phyloP scores from a whole-genome alignment of 345 rosid genomes.

The Syzygium jambos region DNA sequence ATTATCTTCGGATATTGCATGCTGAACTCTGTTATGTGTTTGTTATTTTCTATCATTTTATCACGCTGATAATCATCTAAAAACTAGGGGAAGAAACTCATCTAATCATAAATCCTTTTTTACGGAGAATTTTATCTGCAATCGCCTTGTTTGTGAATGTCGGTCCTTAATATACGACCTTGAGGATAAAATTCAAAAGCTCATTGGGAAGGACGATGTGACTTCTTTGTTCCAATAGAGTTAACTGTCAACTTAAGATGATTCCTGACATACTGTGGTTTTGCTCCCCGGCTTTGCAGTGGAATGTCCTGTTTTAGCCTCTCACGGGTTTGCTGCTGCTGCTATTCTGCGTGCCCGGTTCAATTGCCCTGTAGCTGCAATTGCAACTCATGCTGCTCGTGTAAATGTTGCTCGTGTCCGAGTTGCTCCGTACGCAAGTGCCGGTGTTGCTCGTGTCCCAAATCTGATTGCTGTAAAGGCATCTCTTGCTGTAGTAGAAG shows the following conservation, averaged over 20 bases:
- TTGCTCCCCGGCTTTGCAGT: slow-evolving; percentile 22
- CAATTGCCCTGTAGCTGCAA: slow-evolving; percentile 40
- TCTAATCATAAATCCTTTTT: background rate
- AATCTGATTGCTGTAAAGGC: background rate
- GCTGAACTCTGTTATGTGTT: background rate
- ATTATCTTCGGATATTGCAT: background rate
- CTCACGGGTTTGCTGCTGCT: slow-evolving; percentile 73
- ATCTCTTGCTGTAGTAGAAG: slow-evolving; percentile 26
- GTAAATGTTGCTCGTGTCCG: slow-evolving; percentile 5
- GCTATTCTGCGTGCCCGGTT: slow-evolving; percentile 44
- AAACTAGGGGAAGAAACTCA: background rate
- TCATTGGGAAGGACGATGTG: background rate
- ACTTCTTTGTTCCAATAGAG: background rate
- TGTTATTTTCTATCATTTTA: background rate
- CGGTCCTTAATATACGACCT: background rate
- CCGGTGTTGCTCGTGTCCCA: background rate
- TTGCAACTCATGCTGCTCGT: slow-evolving; percentile 11
- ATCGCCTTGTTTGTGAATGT: background rate
- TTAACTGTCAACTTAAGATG: background rate
- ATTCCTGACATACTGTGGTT: background rate
- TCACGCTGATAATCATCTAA: background rate
- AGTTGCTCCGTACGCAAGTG: background rate
- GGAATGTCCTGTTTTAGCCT: slow-evolving; percentile 48
- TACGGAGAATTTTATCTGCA: background rate
- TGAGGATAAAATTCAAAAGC: background rate